Base-by-base conservation (phyloP, 345 rosid genomes). In the Citrus cavaleriei region DNA sequence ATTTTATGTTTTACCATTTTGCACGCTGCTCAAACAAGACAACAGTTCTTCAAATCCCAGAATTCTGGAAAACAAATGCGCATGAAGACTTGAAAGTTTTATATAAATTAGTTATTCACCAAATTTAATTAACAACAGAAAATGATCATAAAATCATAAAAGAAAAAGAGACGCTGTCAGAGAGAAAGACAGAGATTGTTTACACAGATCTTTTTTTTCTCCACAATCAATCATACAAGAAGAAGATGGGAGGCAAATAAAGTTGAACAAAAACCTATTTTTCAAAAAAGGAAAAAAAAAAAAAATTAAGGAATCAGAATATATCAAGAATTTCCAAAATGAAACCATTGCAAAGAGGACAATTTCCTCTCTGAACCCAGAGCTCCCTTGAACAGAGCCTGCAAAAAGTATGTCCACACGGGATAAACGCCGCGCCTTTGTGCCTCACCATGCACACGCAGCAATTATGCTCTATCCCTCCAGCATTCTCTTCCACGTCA, bases 351-450 rank as follows among this genome's bases (percentile, higher is more conserved):
- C 99, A 96, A 25, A 94, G 88, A 4, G 99, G 99, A 77, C 99
- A 96, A 74, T 87, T 90, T 7, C 98, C 98, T 77, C 97, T 89
- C 80, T 92, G 93, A 37, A 90, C 98, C 91, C 87, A 82, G 16
- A 94, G 97, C 91, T 96, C 99, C 84, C 93, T 94, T 13, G 99
- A 96, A 61, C 99, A 96, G 74, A 93, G 71, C 84, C 97, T 86
- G 81, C 99, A 96, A 79, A 92, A 94, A 0, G 97, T 90, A 51
- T 96, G 99, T 27, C 98, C 99, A 12, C 99, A 96, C 28, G 97
- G 97, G 37, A 92, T 90, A 75, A 91, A 89, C 14, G 95, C 92
- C 49, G 99, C 88, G 2, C 97, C 97, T 87, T 90, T 96, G 55
- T 89, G 91, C 83, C 95, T 88, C 72, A 94, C 92, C 87, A 84